Evolutionary conservation across 345 rosid genomes (phyloP).

Genomic region (Psidium friedrichsthalianum): DNA sequence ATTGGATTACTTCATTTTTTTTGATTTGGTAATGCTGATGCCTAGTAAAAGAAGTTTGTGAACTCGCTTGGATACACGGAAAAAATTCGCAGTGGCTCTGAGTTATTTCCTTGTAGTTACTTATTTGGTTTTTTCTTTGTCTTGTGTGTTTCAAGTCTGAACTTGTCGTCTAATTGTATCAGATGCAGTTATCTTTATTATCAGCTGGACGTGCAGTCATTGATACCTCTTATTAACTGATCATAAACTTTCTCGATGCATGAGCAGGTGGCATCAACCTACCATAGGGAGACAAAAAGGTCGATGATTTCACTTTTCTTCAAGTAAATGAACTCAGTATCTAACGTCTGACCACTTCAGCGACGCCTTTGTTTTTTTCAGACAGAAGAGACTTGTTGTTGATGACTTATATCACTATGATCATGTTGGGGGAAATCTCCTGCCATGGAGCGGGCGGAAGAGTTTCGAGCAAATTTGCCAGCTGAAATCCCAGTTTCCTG

Average conservation of each 20-base stretch:
- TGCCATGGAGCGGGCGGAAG: slow-evolving; percentile 32
- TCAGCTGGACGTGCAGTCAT: neutral
- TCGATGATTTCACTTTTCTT: neutral
- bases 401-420: slow-evolving; percentile 8
- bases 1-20: neutral
- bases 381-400: slow-evolving; percentile 16
- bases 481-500: slow-evolving; percentile 32
- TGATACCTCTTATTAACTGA: neutral
- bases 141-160: neutral
- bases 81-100: neutral
- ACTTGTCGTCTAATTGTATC: neutral
- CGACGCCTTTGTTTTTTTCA: neutral
- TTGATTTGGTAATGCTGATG: neutral
- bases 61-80: neutral
- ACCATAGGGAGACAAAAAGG: slow-evolving; percentile 2
- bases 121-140: neutral
- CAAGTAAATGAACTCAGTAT: neutral
- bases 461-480: slow-evolving; percentile 39
- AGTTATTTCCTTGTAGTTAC: neutral
- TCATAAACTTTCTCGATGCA: neutral
- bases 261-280: neutral
- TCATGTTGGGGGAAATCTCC: slow-evolving; percentile 8
- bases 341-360: neutral
- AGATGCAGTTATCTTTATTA: neutral
- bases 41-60: neutral